Base-by-base conservation (phyloP, 306 rosid species). In the Cicer yamashitae region DNA sequence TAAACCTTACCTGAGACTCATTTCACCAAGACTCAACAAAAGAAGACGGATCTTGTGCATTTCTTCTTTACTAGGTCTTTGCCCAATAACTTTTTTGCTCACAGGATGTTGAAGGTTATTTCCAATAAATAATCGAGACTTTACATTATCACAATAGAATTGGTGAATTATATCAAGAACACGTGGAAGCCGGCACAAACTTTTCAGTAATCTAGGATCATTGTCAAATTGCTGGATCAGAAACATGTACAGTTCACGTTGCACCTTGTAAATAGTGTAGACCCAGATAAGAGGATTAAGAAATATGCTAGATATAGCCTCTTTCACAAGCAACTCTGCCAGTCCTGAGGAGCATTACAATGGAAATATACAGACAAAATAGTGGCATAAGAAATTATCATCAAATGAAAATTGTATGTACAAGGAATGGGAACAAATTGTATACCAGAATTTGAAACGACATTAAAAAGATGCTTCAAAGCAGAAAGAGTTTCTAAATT, bases 241-340 rank as follows among this genome's bases (percentile, higher is more conserved):
- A 89, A 91, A 94, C 96, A 94, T 91, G 85, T 90, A 94, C 30
- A 94, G 81, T 78, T 94, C 98, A 39, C 97, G 92, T 86, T 91
- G 98, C 86, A 91, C 93, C 82, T 84, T 88, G 81, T 91, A 94
- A 74, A 51, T 73, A 18, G 98, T 85, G 71, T 75, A 84, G 60
- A 94, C 77, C 98, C 98, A 94, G 84, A 94, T 82, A 64, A 88
- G 83, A 73, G 97, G 98, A 79, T 91, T 94, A 78, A 94, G 97
- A 84, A 94, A 94, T 81, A 94, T 90, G 82, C 86, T 77, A 67
- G 88, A 86, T 71, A 94, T 79, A 74, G 98, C 98, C 84, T 86
- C 98, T 79, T 85, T 82, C 62, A 84, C 87, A 73, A 94, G 97
- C 68, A 91, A 84, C 78, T 91, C 97, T 52, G 90, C 83, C 84